Evolutionary conservation across 1,139 yeast genomes (phyloP), one percentile per base, ranked within the genome.

Genomic region (Meyerozyma smithsonii): DNA sequence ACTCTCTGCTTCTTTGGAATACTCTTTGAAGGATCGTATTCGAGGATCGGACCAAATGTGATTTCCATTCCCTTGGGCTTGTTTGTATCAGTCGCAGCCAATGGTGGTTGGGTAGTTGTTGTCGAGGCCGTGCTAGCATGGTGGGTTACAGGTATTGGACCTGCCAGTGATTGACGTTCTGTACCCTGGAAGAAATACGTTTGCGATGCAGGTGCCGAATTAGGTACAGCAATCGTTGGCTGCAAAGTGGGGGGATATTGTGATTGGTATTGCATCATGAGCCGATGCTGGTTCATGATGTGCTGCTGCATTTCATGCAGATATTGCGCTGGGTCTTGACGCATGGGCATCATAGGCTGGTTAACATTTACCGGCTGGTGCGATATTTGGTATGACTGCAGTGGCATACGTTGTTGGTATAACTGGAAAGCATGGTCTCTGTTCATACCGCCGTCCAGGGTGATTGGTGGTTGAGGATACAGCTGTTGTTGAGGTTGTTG

Each of bases 11-110:
- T 38, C 15, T 21, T 33, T 32, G 41, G 40, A 8, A 54, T 46
- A 39, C 65, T 67, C 41, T 61, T 64, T 8, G 70, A 65, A 5
- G 74, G 74, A 45, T 68, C 72, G 42, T 68, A 68, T 35, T 60
- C 73, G 39, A 68, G 51, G 43, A 68, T 66, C 3, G 73, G 74
- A 17, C 72, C 71, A 48, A 68, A 68, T 28, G 59, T 67, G 36
- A 67, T 63, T 38, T 63, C 62, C 38, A 53, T 64, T 4, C 59
- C 61, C 39, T 55, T 58, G 26, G 46, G 14, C 38, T 51, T 53
- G 21, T 54, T 58, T 37, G 57, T 58, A 30, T 48, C 54, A 12
- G 25, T 23, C n/a, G 24, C 8, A 20, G 24, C 6, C 24, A 23
- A 23, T 23, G 25, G 12, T 21, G 19, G 18, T 4, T 17, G 14